Percentiles rank a stretch among this genome's conserved stretches.
These are phyloP conservation scores for Beauveria medogensis DNA, from an alignment of 2,329 filamentous ascomycete genomes.

Conservation along the genomic window DNA sequence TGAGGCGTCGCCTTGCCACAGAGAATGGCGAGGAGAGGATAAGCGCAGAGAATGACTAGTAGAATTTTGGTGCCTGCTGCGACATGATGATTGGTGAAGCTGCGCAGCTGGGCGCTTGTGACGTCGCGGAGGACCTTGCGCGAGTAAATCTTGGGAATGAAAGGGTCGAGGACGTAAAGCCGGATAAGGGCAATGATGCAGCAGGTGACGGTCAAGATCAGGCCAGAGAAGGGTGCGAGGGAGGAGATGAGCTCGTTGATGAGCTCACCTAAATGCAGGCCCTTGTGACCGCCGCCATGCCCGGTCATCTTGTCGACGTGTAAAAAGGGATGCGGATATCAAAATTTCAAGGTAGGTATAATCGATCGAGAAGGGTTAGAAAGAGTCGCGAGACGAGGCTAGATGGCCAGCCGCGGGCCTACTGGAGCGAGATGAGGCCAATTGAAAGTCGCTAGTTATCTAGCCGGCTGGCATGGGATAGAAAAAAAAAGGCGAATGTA, in stretches of 20 bases:
- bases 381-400: neutral
- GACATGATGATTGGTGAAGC: slow-evolving; percentile 11
- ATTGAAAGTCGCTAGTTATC: neutral
- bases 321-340: neutral
- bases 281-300: neutral
- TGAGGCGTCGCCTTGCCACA: slow-evolving; percentile 2
- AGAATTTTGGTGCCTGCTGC: slow-evolving; percentile 10
- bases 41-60: slow-evolving; percentile 6
- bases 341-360: neutral
- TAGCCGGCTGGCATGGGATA: neutral
- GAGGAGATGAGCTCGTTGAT: slow-evolving; percentile 3
- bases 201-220: slow-evolving; percentile 11
- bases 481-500: neutral
- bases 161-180: slow-evolving; percentile 7
- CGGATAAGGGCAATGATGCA: slow-evolving; percentile 10
- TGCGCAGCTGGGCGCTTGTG: neutral
- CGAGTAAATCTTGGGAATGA: slow-evolving; percentile 7
- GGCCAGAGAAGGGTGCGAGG: slow-evolving; percentile 8
- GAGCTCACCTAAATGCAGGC: slow-evolving; percentile 7
- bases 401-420: neutral
- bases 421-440: neutral
- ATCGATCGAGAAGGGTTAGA: neutral
- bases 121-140: neutral
- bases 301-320: neutral
- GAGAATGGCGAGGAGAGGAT: slow-evolving; percentile 10